Base-by-base conservation (phyloP, 176 grass and related monocot genomes). In the Oropetium thomaeum region DNA sequence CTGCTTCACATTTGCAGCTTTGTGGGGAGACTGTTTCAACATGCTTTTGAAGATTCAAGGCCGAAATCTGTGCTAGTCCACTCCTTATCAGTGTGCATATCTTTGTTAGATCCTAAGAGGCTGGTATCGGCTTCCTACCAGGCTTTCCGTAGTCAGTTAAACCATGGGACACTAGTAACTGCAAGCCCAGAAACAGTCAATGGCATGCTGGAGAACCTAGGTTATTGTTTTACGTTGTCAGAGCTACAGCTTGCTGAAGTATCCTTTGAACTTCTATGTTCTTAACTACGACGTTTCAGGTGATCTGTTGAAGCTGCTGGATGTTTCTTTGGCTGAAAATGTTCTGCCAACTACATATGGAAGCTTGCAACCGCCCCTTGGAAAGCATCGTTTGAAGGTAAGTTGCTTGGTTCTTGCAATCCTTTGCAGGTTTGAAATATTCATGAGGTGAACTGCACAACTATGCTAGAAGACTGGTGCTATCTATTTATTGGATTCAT, bases 41-140 rank as follows among this genome's bases (percentile, higher is more conserved):
- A 94, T 83, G 91, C 89, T 51, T 83, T 92, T 74, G 86, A 94
- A 89, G 84, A 78, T 32, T 89, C 91, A 32, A 91, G 95, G 76
- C 91, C 95, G 69, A 94, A 87, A 81, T 98, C 95, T 17, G 95
- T 98, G 81, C 76, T 98, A 76, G 84, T 94, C 48, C 89, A 98
- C 71, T 89, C 95, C 57, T 40, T 98, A 49, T 92, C 95, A 37
- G 91, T 98, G 47, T 98, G 95, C 83, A 93, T 94, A 85, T 98
- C 91, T 79, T 83, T 98, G 62, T 75, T 98, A 76, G 91, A 98
- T 89, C 95, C 95, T 59, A 98, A 94, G 76, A 85, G 91, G 63
- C 60, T 98, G 59, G 86, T 94, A 78, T 89, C 87, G 34, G 83
- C 91, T 78, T 90, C 95, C 15, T 89, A 98, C 76, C 95, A 98